Percentiles rank a stretch among this genome's conserved stretches.
Evolutionary conservation across 208 protist species (phyloP).

Genomic region (Strigomonas culicis): DNA sequence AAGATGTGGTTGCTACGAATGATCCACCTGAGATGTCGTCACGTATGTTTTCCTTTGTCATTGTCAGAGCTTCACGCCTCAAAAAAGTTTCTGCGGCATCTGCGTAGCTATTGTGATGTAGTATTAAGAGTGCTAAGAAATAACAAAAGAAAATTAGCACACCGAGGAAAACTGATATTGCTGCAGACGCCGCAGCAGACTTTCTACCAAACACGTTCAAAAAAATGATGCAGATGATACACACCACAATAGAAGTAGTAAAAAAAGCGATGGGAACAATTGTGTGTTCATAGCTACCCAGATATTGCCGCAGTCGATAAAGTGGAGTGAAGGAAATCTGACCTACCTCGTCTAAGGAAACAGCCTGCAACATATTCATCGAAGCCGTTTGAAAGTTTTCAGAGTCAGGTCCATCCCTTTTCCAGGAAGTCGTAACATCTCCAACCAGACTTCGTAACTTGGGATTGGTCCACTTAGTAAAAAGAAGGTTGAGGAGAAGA

Average conservation of each 20-base stretch:
- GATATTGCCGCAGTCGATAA: constrained; percentile 34
- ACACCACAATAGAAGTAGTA: constrained; percentile 13
- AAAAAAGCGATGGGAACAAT: constrained; percentile 11
- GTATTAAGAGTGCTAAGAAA: constrained; percentile 25
- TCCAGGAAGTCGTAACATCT: constrained; percentile 41
- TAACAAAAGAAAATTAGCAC: constrained; percentile 25
- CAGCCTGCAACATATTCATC: constrained; percentile 37
- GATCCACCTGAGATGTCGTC: constrained; percentile 13
- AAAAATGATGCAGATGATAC: constrained; percentile 39
- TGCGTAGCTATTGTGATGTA: constrained; percentile 66
- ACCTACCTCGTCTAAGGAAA: constrained; percentile 40
- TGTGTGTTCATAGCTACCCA: constrained; percentile 28
- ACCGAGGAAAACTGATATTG: constrained; percentile 26
- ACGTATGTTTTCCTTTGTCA: constrained; percentile 28
- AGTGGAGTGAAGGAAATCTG: constrained; percentile 38
- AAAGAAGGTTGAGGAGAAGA: constrained; percentile 33
- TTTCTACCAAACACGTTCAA: constrained; percentile 27
- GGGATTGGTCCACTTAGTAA: constrained; percentile 49
- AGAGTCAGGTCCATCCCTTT: constrained; percentile 32
- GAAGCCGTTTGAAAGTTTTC: constrained; percentile 44
- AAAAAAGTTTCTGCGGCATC: constrained; percentile 42
- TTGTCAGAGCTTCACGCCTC: constrained; percentile 29
- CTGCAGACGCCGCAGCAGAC: constrained; percentile 19
- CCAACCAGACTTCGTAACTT: constrained; percentile 28
- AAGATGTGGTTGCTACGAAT: not conserved